These are phyloP conservation scores for Phytophthora citrophthora DNA, from an alignment of 352 stramenopile species.

Conservation along the genomic window DNA sequence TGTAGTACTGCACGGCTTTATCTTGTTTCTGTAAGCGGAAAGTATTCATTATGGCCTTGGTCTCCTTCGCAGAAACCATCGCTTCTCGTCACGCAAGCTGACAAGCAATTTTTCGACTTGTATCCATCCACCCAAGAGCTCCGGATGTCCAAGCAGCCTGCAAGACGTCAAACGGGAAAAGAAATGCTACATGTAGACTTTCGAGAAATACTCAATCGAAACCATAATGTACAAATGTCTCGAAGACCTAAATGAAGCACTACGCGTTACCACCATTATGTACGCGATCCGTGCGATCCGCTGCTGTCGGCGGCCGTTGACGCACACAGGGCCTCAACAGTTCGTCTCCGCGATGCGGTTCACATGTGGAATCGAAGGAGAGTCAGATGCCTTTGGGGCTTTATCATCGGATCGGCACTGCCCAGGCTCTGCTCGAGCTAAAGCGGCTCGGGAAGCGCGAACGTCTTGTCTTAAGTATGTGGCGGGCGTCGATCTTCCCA, in stretches of 20 bases:
- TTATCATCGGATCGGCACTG: slow-evolving; percentile 35
- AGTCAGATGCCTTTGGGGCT: slow-evolving; percentile 35
- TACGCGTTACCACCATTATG: slow-evolving; percentile 11
- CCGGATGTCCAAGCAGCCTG: slow-evolving; percentile 8
- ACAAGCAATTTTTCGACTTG: slow-evolving; percentile 3
- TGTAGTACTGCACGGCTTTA: not conserved
- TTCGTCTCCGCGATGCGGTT: slow-evolving; percentile 11
- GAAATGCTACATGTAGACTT: not conserved
- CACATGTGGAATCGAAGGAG: slow-evolving; percentile 25
- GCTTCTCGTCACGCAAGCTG: slow-evolving; percentile 1
- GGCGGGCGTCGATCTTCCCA: slow-evolving; percentile 22
- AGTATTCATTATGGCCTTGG: too few relatives aligned
- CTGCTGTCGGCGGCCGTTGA: too few relatives aligned
- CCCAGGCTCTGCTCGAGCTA: slow-evolving; percentile 20
- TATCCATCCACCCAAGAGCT: not conserved
- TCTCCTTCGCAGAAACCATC: not conserved
- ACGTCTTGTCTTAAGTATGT: slow-evolving; percentile 37
- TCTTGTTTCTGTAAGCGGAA: not conserved
- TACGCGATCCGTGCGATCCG: too few relatives aligned
- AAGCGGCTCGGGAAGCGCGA: not conserved
- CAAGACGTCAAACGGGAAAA: slow-evolving; percentile 4
- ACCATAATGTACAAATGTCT: not conserved
- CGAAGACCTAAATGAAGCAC: not conserved
- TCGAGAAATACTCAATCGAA: slow-evolving; percentile 5
- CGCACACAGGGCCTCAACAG: too few relatives aligned